Evolutionary conservation across 2,329 filamentous ascomycete genomes (phyloP).

Genomic region (Trichoderma asperellum): DNA sequence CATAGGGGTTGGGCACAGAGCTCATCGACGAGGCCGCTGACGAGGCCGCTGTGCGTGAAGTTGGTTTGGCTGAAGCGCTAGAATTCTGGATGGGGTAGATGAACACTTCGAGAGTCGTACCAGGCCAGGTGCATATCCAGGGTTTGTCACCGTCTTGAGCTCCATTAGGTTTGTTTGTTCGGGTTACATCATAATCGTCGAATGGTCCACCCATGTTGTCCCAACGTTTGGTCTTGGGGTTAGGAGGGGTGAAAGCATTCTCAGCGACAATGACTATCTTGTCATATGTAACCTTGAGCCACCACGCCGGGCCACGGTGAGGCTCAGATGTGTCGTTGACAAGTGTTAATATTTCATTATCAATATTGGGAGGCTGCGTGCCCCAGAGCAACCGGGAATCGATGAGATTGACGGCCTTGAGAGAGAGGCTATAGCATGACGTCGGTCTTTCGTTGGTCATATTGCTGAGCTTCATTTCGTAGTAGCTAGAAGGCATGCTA

Average conservation of each 20-base stretch:
- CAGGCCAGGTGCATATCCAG: slow-evolving; percentile 64
- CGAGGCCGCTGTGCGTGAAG: neutral
- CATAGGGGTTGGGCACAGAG: slow-evolving; percentile 24
- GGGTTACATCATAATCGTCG: slow-evolving; percentile 36
- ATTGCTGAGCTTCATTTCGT: slow-evolving; percentile 48
- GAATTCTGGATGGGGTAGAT: slow-evolving; percentile 60
- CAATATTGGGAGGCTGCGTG: slow-evolving; percentile 55
- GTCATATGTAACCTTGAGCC: slow-evolving; percentile 55
- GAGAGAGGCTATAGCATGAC: slow-evolving; percentile 47
- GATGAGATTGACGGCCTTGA: slow-evolving; percentile 47
- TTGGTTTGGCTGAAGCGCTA: slow-evolving; percentile 38
- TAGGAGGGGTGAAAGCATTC: slow-evolving; percentile 38
- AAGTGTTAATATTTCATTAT: slow-evolving; percentile 47
- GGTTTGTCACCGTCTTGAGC: slow-evolving; percentile 54
- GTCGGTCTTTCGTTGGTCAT: slow-evolving; percentile 36
- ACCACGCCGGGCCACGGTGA: slow-evolving; percentile 59
- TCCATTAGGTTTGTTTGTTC: slow-evolving; percentile 34
- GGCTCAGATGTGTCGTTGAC: slow-evolving; percentile 57
- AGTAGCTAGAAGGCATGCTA: slow-evolving; percentile 53
- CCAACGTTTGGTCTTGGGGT: slow-evolving; percentile 37
- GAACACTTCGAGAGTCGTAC: slow-evolving; percentile 59
- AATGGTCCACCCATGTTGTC: slow-evolving; percentile 30
- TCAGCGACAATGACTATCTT: slow-evolving; percentile 61
- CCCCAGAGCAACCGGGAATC: slow-evolving; percentile 54
- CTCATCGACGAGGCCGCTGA: slow-evolving; percentile 23